Evolutionary conservation across 371 early-diverging fungal species (phyloP).

Genomic region (Mucor circinelloides): DNA sequence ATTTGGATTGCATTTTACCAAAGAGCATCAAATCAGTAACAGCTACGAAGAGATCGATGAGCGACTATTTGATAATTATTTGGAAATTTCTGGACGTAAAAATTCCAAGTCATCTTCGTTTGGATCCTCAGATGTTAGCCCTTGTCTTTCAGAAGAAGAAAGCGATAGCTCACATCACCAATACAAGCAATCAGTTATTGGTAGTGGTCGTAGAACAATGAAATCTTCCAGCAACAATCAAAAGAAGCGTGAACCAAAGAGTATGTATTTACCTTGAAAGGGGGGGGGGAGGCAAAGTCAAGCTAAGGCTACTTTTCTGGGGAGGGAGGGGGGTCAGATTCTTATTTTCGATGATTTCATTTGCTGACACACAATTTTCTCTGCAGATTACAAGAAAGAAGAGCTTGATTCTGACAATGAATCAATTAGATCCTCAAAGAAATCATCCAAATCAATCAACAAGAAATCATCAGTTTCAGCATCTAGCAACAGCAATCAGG

Average conservation of each 20-base stretch:
- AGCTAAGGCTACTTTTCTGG: neutral
- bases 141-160: conserved; percentile 13
- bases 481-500: neutral
- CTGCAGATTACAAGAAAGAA: conserved; percentile 5
- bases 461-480: neutral
- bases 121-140: conserved; percentile 5
- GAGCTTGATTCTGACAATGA: conserved; percentile 12
- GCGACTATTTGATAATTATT: conserved; percentile 16
- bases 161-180: conserved; percentile 6
- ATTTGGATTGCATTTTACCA: conserved; percentile 1
- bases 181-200: neutral
- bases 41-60: conserved; percentile 21
- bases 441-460: neutral
- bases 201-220: neutral
- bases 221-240: neutral
- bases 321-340: neutral
- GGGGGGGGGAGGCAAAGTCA: neutral
- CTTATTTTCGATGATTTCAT: neutral
- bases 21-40: neutral
- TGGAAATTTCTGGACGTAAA: conserved; percentile 1
- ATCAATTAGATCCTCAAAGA: neutral
- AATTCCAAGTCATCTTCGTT: neutral
- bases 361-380: conserved; percentile 4
- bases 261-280: neutral
- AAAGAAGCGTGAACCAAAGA: conserved; percentile 3